These are phyloP conservation scores for Penicillium sp. DNA, from an alignment of 2,329 filamentous ascomycete genomes.

Conservation along the genomic window DNA sequence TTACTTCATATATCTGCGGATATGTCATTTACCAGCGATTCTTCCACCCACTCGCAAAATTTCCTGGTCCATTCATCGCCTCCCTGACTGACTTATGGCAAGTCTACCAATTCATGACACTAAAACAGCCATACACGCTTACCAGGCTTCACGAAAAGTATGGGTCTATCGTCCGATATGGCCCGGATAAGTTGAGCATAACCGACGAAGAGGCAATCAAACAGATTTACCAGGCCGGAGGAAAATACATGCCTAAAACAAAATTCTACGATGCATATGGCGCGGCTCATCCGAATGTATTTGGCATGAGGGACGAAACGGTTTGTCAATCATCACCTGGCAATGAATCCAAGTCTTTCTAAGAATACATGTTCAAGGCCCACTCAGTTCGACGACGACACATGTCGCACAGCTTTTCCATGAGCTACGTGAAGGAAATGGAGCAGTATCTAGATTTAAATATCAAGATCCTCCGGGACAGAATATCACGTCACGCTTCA, in stretches of 20 bases:
- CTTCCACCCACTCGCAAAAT: constrained; percentile 35
- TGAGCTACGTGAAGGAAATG: constrained; percentile 41
- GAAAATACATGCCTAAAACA: constrained; percentile 35
- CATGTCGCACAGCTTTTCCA: constrained; percentile 41
- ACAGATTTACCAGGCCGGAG: constrained; percentile 33
- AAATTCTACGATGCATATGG: constrained; percentile 42
- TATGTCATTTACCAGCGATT: constrained; percentile 10
- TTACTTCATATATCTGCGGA: neutral
- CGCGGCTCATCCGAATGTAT: constrained; percentile 37
- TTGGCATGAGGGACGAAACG: constrained; percentile 38
- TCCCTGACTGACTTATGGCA: constrained; percentile 40
- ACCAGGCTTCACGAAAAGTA: constrained; percentile 30
- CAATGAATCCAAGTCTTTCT: neutral
- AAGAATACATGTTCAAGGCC: neutral
- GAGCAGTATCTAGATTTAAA: constrained; percentile 38
- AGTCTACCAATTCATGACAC: constrained; percentile 28
- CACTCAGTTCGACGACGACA: constrained; percentile 17
- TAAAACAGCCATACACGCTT: constrained; percentile 27
- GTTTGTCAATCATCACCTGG: neutral
- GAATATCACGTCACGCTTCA: constrained; percentile 17
- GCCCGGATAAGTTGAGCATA: constrained; percentile 36
- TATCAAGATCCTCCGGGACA: constrained; percentile 32
- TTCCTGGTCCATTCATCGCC: constrained; percentile 36
- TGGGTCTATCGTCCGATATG: constrained; percentile 34
- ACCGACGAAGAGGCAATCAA: constrained; percentile 33